These are phyloP conservation scores for Monosiga brevicollis DNA, from an alignment of 78 protist genomes.

Conservation along the genomic window DNA sequence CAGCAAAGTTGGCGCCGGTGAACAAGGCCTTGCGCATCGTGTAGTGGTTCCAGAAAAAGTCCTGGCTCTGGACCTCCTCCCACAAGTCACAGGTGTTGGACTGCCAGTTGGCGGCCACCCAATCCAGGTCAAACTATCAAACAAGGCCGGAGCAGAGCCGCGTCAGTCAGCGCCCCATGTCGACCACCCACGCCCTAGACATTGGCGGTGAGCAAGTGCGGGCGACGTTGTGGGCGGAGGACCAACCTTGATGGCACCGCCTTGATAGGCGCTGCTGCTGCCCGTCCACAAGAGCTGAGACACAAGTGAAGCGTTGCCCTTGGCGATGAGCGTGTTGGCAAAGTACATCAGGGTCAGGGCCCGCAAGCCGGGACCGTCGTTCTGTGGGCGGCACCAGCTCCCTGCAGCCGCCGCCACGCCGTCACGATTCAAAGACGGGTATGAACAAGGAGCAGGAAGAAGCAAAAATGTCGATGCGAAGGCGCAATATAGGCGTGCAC, in stretches of 20 bases:
- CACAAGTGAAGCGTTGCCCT: not conserved
- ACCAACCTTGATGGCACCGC: not conserved
- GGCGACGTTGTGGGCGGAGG: too few species aligned
- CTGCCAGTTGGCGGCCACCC: not conserved
- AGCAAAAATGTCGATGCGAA: too few species aligned
- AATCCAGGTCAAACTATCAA: constrained; percentile 8
- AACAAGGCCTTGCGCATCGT: not conserved
- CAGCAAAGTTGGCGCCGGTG: not conserved
- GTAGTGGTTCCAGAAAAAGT: constrained; percentile 6
- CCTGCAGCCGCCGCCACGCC: too few species aligned
- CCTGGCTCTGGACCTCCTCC: constrained; percentile 10
- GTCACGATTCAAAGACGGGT: too few species aligned
- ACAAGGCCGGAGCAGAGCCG: too few species aligned
- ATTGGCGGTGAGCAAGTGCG: not conserved
- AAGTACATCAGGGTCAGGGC: not conserved
- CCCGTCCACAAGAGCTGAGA: not conserved
- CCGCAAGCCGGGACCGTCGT: not conserved
- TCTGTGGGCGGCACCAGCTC: not conserved
- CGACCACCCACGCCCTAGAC: too few species aligned
- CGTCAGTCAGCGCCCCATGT: too few species aligned
- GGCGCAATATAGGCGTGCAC: too few species aligned
- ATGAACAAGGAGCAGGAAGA: too few species aligned
- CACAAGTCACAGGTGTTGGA: constrained; percentile 5
- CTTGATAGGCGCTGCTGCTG: not conserved
- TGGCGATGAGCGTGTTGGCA: not conserved